phyloP scores from a whole-genome alignment of 257 asterid species.

The Nicotiana tomentosiformis region DNA sequence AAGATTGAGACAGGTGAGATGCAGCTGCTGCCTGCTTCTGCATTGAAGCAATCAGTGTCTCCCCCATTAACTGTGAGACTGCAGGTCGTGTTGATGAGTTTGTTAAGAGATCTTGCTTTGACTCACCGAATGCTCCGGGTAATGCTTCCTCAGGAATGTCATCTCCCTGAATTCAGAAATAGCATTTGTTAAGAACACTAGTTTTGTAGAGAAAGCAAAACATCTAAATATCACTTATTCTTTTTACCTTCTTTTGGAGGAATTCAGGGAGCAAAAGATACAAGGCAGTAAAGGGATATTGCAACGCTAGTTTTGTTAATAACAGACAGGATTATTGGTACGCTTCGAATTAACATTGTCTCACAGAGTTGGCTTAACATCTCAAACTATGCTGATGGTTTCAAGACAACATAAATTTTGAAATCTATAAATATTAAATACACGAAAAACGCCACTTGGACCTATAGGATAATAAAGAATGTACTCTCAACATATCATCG shows the following conservation, averaged over 20 bases:
- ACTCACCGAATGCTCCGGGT: slow-evolving; percentile 51
- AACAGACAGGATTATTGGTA: too few relatives aligned
- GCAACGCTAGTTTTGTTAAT: not conserved
- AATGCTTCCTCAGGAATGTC: slow-evolving; percentile 71
- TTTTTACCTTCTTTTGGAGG: not conserved
- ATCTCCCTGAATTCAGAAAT: slow-evolving; percentile 46
- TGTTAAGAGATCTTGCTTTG: slow-evolving; percentile 19
- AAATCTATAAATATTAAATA: not conserved
- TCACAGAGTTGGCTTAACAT: not conserved
- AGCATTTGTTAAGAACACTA: not conserved
- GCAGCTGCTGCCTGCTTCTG: slow-evolving; percentile 16
- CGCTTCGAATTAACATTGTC: not conserved
- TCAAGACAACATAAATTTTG: not conserved
- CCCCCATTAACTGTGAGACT: not conserved
- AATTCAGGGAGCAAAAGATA: not conserved
- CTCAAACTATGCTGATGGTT: not conserved
- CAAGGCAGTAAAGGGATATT: not conserved
- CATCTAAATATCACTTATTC: not conserved
- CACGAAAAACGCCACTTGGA: not conserved
- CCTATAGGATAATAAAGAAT: not conserved
- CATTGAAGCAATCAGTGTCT: not conserved
- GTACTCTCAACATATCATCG: not conserved
- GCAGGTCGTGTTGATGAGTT: slow-evolving; percentile 7
- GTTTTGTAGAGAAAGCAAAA: not conserved
- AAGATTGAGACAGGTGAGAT: slow-evolving; percentile 51